Evolutionary conservation across 768 basidiomycete species (phyloP), one percentile per base, ranked within the genome.

Genomic region (Tylopilus cervinicoccineus): DNA sequence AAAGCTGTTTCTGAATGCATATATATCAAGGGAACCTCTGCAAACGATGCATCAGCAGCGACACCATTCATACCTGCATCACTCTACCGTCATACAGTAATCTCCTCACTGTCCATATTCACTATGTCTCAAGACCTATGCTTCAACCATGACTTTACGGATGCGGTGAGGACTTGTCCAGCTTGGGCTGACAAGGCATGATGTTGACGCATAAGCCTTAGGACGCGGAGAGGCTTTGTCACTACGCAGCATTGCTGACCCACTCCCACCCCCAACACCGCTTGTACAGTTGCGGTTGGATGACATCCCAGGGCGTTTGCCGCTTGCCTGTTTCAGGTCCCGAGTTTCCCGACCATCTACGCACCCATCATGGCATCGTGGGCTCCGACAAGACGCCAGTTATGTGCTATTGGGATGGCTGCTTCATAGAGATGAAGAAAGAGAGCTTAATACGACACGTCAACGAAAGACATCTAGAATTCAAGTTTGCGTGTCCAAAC

Each of bases 371-470:
- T 12, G 53, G 55, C 12, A 14, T 68, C 22, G 2, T n/a, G 1
- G 64, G 57, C 8, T 14, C 54, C 16, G 65, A 62, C 0, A 38
- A 47, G 16, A 2, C 33, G 9, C 0, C 0, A 0, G 0, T 68
- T 12, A 26, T 0, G 1, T 66, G 66, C 9, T 23, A 7, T 26
- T 68, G 65, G 65, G 4, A 9, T 17, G 38, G 31, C 10, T 68
- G 65, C 24, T 19, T 3, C 4, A 0, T 23, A 10, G 43, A 38
- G 0, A 60, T 68, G 62, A 68, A 51, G 20, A 66, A 43, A 33
- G 64, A 66, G 48, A 64, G 66, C 19, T 23, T 66, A 13, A 26
- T 47, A 26, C 53, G 66, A 14, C 65, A 68, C 16, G 38, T 66
- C 16, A 54, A 54, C 22, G 65, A 66, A 33, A 50, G 23, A 26